Base-by-base conservation (phyloP, 23 red algal genomes). In the Rhodosorus marinus region DNA sequence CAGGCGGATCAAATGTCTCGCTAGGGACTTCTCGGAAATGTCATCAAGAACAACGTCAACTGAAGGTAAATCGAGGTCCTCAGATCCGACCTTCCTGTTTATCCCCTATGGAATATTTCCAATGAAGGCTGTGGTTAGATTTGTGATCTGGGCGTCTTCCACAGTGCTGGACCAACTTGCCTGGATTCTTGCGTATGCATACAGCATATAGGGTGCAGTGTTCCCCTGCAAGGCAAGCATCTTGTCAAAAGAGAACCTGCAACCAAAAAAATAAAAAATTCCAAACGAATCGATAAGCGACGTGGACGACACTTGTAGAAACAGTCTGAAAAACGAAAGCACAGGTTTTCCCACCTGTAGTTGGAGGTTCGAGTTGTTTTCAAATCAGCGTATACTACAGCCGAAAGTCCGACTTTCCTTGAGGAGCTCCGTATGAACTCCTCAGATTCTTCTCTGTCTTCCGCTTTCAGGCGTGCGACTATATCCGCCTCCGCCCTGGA, bases 151-250 rank as follows among this genome's bases (percentile, higher is more conserved):
- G n/a, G n/a, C n/a, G n/a, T n/a, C n/a, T n/a, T n/a, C n/a, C n/a
- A n/a, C 66, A 5, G 73, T 80, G 24, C 77, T 85, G 45, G 79
- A 80, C 35, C 79, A 82, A 8, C 85, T 98, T 29, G 79, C 90
- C 51, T 82, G 78, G 2, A 85, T 72, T 6, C 90, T 47, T 14
- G 79, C 69, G 54, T 76, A 98, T 2, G 78, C 90, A 41, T 98
- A 98, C 70, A 98, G 64, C 54, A 98, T 85, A 31, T 84, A 98
- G 11, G 90, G 90, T 14, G 90, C 90, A 21, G 90, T 98, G 46
- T 98, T 71, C 41, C 90, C 90, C 54, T 78, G 49, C 45, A 98
- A 47, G 24, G 68, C 73, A 6, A 98, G 70, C 90, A 98, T 98
- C 54, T 98, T 98, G 53, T 84, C 74, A 51, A 75, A 98, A 30